A percentile compares a stretch with the other conserved stretches of the same genome.
These are phyloP conservation scores for Boletus sp. DNA, from an alignment of 1,284 basidiomycete genomes.

Conservation along the genomic window DNA sequence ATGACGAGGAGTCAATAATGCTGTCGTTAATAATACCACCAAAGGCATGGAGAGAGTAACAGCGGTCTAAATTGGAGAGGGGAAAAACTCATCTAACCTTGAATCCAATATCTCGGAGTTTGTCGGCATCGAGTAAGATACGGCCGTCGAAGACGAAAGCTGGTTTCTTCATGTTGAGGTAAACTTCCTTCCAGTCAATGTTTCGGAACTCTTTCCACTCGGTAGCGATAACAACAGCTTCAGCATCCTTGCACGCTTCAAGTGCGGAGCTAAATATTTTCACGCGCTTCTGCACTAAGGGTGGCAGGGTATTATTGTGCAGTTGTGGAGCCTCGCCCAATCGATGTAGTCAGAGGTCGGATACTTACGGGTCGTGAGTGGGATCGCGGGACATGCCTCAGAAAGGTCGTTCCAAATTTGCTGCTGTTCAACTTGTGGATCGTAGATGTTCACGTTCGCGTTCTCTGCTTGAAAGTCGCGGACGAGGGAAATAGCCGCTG, in stretches of 20 bases:
- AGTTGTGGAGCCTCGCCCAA: background rate
- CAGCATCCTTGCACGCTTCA: slow-evolving; percentile 85
- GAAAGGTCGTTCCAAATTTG: slow-evolving; percentile 76
- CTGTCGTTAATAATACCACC: too few species aligned
- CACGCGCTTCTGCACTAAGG: slow-evolving; percentile 81
- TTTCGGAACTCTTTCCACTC: slow-evolving; percentile 96
- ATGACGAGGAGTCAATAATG: slow-evolving; percentile 10
- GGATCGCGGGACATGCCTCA: slow-evolving; percentile 57
- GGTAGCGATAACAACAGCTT: slow-evolving; percentile 90
- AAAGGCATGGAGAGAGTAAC: too few species aligned
- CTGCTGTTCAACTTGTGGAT: slow-evolving; percentile 76
- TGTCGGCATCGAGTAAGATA: slow-evolving; percentile 76
- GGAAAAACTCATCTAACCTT: slow-evolving; percentile 53
- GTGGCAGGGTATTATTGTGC: background rate
- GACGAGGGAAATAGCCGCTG: slow-evolving; percentile 92
- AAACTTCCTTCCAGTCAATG: slow-evolving; percentile 87
- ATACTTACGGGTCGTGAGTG: slow-evolving; percentile 58
- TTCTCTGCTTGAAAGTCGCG: slow-evolving; percentile 91
- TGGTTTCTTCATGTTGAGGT: slow-evolving; percentile 90
- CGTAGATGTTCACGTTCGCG: slow-evolving; percentile 85
- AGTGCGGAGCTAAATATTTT: slow-evolving; percentile 73
- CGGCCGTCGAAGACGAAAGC: slow-evolving; percentile 95
- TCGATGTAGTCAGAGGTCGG: background rate
- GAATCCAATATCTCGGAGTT: slow-evolving; percentile 87
- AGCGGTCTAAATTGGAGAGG: background rate